phyloP scores from a whole-genome alignment of 139 green algal genomes.

The Haematococcus sp. region DNA sequence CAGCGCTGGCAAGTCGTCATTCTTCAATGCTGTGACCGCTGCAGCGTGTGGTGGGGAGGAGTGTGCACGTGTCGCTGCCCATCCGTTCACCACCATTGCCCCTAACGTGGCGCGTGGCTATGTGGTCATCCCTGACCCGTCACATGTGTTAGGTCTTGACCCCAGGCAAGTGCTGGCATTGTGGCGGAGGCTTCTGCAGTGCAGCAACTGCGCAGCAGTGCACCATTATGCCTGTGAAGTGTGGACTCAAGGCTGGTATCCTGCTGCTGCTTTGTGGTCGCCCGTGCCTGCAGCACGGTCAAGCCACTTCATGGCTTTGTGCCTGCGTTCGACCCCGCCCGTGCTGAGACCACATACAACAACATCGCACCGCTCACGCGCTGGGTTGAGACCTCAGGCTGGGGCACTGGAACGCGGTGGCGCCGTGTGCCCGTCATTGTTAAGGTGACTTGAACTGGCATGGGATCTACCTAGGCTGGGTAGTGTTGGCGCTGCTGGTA shows the following conservation, averaged over 20 bases:
- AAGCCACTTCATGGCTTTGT: conserved; percentile 20
- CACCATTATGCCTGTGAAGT: no score
- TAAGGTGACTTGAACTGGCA: no score
- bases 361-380: conserved; percentile 32
- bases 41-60: conserved; percentile 38
- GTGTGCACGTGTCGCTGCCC: conserved; percentile 36
- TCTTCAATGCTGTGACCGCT: conserved; percentile 50
- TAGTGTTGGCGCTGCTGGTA: no score
- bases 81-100: conserved; percentile 60
- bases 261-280: no score
- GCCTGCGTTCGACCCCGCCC: conserved; percentile 9
- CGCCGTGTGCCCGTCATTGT: conserved; percentile 32
- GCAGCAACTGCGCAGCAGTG: no score
- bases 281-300: neutral
- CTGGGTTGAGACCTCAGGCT: conserved; percentile 10
- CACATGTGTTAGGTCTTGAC: conserved; percentile 24
- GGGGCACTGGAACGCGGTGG: neutral
- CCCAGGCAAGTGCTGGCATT: no score
- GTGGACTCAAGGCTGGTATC: no score
- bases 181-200: no score
- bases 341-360: conserved; percentile 13
- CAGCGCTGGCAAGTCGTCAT: conserved; percentile 43
- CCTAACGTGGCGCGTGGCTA: conserved; percentile 44
- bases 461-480: no score
- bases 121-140: conserved; percentile 36